These are phyloP conservation scores for Coniochaeta pulveracea DNA, from an alignment of 2,329 filamentous ascomycete species.

Conservation along the genomic window DNA sequence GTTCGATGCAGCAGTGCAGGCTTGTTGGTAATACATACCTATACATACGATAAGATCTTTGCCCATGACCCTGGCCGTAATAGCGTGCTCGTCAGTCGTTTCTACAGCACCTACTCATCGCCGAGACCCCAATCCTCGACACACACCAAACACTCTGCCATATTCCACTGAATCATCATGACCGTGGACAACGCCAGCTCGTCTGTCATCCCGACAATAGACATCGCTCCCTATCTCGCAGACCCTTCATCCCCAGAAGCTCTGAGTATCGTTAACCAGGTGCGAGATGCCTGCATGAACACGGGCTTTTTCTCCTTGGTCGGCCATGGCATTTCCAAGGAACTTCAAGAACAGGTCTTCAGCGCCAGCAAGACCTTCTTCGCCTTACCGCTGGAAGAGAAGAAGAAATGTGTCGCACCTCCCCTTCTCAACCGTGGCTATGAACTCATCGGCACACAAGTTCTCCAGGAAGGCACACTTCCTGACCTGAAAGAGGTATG, in stretches of 20 bases:
- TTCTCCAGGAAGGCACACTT: conserved; percentile 27
- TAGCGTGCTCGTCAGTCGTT: too few species aligned
- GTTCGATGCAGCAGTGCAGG: too few species aligned
- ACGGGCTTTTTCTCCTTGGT: conserved; percentile 18
- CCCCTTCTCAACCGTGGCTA: conserved; percentile 31
- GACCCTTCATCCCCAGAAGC: conserved; percentile 16
- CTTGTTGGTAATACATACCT: too few species aligned
- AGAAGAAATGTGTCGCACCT: conserved; percentile 23
- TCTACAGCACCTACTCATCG: too few species aligned
- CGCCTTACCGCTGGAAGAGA: conserved; percentile 30
- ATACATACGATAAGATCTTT: too few species aligned
- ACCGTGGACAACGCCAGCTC: background rate
- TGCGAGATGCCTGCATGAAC: conserved; percentile 19
- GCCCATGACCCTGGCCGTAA: too few species aligned
- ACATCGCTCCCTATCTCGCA: conserved; percentile 19
- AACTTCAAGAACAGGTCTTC: conserved; percentile 12
- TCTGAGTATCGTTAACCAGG: conserved; percentile 16
- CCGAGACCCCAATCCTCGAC: too few species aligned
- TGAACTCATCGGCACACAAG: conserved; percentile 33
- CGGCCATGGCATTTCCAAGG: conserved; percentile 14
- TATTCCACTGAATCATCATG: background rate
- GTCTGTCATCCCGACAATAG: conserved; percentile 18
- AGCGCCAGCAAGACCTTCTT: conserved; percentile 31
- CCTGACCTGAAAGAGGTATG: conserved; percentile 34
- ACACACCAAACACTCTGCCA: too few species aligned